Percentiles rank a stretch among this genome's conserved stretches.
phyloP scores from a whole-genome alignment of 1,284 basidiomycete genomes.

The Apiotrichum veenhuisii region DNA sequence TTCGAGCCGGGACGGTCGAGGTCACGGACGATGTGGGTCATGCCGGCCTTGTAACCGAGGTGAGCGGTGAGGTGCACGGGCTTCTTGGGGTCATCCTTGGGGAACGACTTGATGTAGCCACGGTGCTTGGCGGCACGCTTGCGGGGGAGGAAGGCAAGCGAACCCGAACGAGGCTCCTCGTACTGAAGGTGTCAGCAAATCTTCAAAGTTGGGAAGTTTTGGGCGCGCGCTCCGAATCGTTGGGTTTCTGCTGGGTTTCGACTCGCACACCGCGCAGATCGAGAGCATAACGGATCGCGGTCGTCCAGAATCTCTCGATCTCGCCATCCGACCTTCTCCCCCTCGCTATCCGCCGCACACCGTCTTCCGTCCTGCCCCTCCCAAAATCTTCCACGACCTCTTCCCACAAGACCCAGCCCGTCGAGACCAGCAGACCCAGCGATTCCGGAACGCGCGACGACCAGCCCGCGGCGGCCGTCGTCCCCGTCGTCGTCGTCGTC shows the following conservation, averaged over 20 bases:
- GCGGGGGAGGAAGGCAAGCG: conserved; percentile 73
- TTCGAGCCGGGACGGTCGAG: conserved; percentile 98
- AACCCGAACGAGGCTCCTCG: conserved; percentile 93
- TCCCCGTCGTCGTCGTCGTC: not conserved
- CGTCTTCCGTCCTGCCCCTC: not conserved
- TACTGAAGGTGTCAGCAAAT: conserved; percentile 56
- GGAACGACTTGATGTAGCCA: conserved; percentile 98
- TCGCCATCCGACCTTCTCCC: too few relatives aligned
- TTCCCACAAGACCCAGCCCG: not conserved
- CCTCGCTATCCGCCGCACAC: not conserved
- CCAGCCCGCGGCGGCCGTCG: not conserved
- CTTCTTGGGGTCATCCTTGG: conserved; percentile 99
- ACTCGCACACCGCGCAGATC: too few relatives aligned
- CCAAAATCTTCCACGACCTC: not conserved
- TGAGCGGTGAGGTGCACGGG: conserved; percentile 97
- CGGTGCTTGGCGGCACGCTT: conserved; percentile 94
- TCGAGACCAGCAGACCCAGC: not conserved
- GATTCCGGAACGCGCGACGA: not conserved
- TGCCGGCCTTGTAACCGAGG: conserved; percentile 99
- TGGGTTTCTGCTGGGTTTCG: too few relatives aligned
- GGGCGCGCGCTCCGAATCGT: too few relatives aligned
- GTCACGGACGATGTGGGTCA: conserved; percentile 99
- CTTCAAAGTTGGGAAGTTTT: too few relatives aligned
- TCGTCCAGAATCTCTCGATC: too few relatives aligned
- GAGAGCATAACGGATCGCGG: too few relatives aligned